These are phyloP conservation scores for Verticillium dahliae DNA, from an alignment of 2,329 filamentous ascomycete genomes.

Conservation along the genomic window DNA sequence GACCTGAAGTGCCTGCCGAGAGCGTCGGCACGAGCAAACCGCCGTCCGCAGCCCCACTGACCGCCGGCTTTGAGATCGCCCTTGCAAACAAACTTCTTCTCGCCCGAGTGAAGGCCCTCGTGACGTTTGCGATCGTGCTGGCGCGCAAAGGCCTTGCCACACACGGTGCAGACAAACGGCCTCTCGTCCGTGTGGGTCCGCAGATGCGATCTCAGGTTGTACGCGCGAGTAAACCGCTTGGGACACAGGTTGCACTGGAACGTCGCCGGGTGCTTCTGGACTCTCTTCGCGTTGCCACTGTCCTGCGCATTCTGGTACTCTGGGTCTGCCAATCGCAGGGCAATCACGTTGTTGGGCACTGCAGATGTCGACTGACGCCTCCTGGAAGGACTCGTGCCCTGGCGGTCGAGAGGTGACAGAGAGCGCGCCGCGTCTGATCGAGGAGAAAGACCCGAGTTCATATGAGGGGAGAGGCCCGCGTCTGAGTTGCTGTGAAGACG, in stretches of 20 bases:
- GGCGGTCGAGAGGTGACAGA: conserved; percentile 52
- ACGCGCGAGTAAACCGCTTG: conserved; percentile 92
- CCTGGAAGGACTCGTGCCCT: conserved; percentile 37
- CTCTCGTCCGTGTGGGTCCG: conserved; percentile 96
- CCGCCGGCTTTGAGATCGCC: conserved; percentile 78
- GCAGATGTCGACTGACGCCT: conserved; percentile 59
- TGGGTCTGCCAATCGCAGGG: conserved; percentile 85
- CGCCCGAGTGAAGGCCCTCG: conserved; percentile 90
- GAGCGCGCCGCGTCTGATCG: conserved; percentile 46
- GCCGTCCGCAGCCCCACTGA: conserved; percentile 86
- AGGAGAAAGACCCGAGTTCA: conserved; percentile 35
- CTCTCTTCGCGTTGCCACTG: conserved; percentile 64
- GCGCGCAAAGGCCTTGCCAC: conserved; percentile 92
- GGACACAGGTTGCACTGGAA: conserved; percentile 93
- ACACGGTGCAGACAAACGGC: conserved; percentile 94
- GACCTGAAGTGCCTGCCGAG: conserved; percentile 91
- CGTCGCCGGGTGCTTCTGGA: conserved; percentile 94
- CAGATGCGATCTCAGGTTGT: conserved; percentile 91
- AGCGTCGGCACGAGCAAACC: conserved; percentile 92
- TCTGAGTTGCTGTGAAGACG: conserved; percentile 22
- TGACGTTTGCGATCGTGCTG: conserved; percentile 97
- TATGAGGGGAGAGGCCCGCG: conserved; percentile 42
- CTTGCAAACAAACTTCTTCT: conserved; percentile 98
- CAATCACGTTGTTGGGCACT: conserved; percentile 61
- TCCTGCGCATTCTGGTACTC: conserved; percentile 65